These are phyloP conservation scores for Pleoardoris graminearum DNA, from an alignment of 2,329 filamentous ascomycete species.

Conservation along the genomic window DNA sequence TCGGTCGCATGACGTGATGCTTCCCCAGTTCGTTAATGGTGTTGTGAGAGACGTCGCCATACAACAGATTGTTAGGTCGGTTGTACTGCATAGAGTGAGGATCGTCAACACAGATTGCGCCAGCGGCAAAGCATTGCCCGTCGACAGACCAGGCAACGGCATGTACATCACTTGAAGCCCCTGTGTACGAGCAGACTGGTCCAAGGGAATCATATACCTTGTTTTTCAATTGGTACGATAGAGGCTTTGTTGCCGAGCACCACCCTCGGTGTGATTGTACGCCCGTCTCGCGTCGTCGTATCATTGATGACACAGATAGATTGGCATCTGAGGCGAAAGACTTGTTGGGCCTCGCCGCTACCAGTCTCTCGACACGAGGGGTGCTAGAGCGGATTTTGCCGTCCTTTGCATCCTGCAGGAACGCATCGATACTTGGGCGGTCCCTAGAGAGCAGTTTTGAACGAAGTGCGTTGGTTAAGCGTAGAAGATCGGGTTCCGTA, in stretches of 20 bases:
- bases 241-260: conserved; percentile 23
- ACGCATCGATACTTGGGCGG: conserved; percentile 31
- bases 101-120: conserved; percentile 60
- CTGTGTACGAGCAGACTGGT: conserved; percentile 55
- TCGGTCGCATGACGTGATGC: conserved; percentile 53
- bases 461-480: conserved; percentile 20
- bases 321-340: conserved; percentile 19
- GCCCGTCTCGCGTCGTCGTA: conserved; percentile 42
- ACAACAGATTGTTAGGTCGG: conserved; percentile 58
- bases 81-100: conserved; percentile 64
- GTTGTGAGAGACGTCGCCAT: conserved; percentile 52
- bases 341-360: conserved; percentile 21
- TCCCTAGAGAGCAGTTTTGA: conserved; percentile 21
- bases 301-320: conserved; percentile 21
- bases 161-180: conserved; percentile 62
- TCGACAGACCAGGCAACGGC: conserved; percentile 60
- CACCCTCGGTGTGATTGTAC: conserved; percentile 32
- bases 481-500: conserved; percentile 28
- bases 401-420: conserved; percentile 34
- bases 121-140: conserved; percentile 59
- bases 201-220: conserved; percentile 47
- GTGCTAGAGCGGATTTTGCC: conserved; percentile 22
- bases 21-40: conserved; percentile 57
- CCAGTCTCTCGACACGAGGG: conserved; percentile 34
- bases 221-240: conserved; percentile 34